Percentiles rank a stretch among this genome's conserved stretches.
Conservation (phyloP, 805 yeast genomes). For the Wickerhamiella azymoides region DNA sequence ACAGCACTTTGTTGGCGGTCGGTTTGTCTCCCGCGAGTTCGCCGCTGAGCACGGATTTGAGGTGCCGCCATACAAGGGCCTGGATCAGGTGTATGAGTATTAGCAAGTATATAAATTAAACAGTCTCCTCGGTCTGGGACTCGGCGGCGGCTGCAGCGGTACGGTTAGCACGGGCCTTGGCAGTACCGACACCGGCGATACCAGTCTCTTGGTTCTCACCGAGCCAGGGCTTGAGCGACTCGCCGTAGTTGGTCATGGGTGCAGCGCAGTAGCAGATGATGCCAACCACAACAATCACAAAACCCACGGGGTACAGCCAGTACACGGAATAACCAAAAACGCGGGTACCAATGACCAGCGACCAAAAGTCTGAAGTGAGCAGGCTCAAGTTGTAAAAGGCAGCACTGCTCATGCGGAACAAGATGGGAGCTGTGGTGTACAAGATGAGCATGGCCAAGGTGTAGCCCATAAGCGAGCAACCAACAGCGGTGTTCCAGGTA, state of each 20-base stretch:
- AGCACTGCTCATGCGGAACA: conserved; percentile 34
- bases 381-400: conserved; percentile 33
- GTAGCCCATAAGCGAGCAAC: conserved; percentile 33
- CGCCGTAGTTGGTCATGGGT: conserved; percentile 26
- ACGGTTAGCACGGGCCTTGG: conserved; percentile 7
- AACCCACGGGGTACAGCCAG: conserved; percentile 36
- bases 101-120: neutral
- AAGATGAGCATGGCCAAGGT: conserved; percentile 29
- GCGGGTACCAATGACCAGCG: conserved; percentile 30
- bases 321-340: conserved; percentile 33
- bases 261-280: conserved; percentile 29
- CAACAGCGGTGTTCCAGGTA: conserved; percentile 28
- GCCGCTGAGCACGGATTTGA: conserved; percentile 64
- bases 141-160: neutral
- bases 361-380: conserved; percentile 34
- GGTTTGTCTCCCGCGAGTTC: conserved; percentile 56
- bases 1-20: conserved; percentile 77
- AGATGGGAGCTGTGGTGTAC: conserved; percentile 30
- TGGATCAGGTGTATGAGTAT: conserved; percentile 37
- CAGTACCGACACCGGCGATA: conserved; percentile 26
- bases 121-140: neutral
- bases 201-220: conserved; percentile 24
- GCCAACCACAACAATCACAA: conserved; percentile 31
- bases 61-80: conserved; percentile 44
- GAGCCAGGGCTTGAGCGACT: conserved; percentile 33